Conservation (phyloP, 2,329 filamentous ascomycete species). For the Pleomassaria siparia region DNA sequence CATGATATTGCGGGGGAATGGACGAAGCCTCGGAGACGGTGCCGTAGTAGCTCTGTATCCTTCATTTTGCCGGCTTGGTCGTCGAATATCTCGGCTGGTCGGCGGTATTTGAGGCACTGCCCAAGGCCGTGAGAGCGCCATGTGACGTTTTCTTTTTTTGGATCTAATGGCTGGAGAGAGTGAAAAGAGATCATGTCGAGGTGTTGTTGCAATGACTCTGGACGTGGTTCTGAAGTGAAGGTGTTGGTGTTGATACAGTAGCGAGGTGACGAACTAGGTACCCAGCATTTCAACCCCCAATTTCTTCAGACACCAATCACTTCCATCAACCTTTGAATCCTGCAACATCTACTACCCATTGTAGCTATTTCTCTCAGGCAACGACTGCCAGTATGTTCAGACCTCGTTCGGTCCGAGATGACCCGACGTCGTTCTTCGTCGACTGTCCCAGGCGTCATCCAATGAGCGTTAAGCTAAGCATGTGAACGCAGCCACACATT, state of each 20-base stretch:
- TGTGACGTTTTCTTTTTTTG: background rate
- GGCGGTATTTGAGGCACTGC: background rate
- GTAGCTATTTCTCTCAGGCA: too few relatives aligned
- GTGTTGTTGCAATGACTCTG: too few relatives aligned
- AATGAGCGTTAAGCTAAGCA: background rate
- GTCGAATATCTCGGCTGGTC: background rate
- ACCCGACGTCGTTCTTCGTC: too few relatives aligned
- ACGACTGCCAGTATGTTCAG: too few relatives aligned
- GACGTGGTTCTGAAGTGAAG: too few relatives aligned
- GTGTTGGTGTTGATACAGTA: too few relatives aligned
- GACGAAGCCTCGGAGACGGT: slow-evolving; percentile 19
- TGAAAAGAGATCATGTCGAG: background rate
- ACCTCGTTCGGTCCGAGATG: too few relatives aligned
- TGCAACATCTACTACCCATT: too few relatives aligned
- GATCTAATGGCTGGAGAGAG: background rate
- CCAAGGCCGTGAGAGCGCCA: background rate
- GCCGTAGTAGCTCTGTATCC: slow-evolving; percentile 8
- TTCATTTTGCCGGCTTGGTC: slow-evolving; percentile 20
- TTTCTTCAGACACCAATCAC: too few relatives aligned
- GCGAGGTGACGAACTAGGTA: too few relatives aligned
- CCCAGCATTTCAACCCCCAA: too few relatives aligned
- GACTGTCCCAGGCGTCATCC: background rate
- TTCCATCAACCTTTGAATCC: too few relatives aligned
- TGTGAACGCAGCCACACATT: slow-evolving; percentile 7
- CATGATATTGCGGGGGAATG: slow-evolving; percentile 18